These are phyloP conservation scores for Raffaelea ambrosiae DNA, from an alignment of 2,329 filamentous ascomycete species.

Conservation along the genomic window DNA sequence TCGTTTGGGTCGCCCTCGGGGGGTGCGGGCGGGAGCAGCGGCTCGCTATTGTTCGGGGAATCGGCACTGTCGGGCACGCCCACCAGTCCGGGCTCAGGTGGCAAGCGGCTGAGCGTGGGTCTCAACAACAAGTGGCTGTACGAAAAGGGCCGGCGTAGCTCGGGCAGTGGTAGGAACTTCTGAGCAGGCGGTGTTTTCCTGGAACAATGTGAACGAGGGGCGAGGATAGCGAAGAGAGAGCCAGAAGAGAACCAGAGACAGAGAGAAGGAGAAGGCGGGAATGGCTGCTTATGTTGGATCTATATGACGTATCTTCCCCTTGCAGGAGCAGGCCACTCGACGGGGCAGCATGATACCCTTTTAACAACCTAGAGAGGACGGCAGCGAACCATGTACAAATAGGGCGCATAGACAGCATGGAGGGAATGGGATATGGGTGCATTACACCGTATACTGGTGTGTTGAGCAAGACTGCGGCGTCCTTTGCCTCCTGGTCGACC, in stretches of 20 bases:
- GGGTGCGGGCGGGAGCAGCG: conserved; percentile 38
- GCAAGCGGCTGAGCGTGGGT: conserved; percentile 64
- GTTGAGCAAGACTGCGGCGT: too few relatives aligned
- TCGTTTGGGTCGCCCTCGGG: conserved; percentile 54
- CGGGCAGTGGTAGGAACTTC: conserved; percentile 27
- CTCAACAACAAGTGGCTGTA: conserved; percentile 95
- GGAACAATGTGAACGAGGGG: conserved; percentile 2
- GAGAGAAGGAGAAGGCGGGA: too few relatives aligned
- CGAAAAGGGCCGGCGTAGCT: conserved; percentile 62
- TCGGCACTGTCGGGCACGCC: conserved; percentile 49
- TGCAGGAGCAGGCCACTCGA: not conserved
- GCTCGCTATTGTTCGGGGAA: conserved; percentile 41
- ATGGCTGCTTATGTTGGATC: too few relatives aligned
- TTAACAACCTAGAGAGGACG: not conserved
- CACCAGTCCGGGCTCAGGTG: conserved; percentile 54
- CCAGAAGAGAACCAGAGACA: not conserved
- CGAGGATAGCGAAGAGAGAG: not conserved
- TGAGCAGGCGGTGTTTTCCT: too few relatives aligned
- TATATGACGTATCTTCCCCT: not conserved
- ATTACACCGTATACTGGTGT: too few relatives aligned
- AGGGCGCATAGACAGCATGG: not conserved
- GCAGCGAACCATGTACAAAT: not conserved
- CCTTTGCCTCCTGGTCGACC: too few relatives aligned
- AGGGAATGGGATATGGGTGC: too few relatives aligned
- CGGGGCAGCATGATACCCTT: conserved; percentile 6